A percentile compares a stretch with the other conserved stretches of the same genome.
These are phyloP conservation scores for Boehmeria nivea DNA, from an alignment of 306 rosid genomes.

Conservation along the genomic window DNA sequence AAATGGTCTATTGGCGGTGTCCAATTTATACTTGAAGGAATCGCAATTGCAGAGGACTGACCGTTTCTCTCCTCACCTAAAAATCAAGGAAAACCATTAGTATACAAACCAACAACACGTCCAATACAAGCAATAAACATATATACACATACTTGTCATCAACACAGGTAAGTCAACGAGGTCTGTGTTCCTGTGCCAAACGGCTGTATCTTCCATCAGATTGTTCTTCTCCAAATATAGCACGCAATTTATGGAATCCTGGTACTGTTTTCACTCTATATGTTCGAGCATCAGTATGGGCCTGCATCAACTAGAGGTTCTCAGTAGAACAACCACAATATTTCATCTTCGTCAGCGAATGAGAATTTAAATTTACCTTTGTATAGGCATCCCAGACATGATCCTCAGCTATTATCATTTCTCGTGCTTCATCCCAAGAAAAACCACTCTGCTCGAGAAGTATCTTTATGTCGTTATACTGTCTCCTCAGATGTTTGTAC, in stretches of 20 bases:
- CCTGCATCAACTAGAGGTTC: slow-evolving; percentile 44
- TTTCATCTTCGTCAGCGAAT: slow-evolving; percentile 8
- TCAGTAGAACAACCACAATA: slow-evolving; percentile 19
- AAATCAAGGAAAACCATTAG: slow-evolving; percentile 24
- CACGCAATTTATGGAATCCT: slow-evolving; percentile 53
- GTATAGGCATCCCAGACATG: slow-evolving; percentile 61
- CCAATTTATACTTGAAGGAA: slow-evolving; percentile 42
- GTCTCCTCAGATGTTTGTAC: slow-evolving; percentile 59
- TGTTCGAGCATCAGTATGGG: slow-evolving; percentile 62
- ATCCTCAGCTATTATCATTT: slow-evolving; percentile 63
- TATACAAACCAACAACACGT: background rate
- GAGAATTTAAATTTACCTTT: slow-evolving; percentile 34
- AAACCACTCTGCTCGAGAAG: slow-evolving; percentile 56
- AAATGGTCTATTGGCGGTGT: slow-evolving; percentile 40
- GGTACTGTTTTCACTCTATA: slow-evolving; percentile 73
- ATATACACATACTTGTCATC: slow-evolving; percentile 29
- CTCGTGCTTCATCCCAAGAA: slow-evolving; percentile 68
- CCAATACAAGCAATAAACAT: background rate
- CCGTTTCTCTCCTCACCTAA: slow-evolving; percentile 38
- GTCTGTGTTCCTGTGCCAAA: slow-evolving; percentile 38
- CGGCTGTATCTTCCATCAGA: slow-evolving; percentile 50
- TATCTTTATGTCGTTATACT: slow-evolving; percentile 51
- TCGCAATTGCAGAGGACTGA: slow-evolving; percentile 13
- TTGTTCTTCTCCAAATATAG: slow-evolving; percentile 55
- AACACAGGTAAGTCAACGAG: slow-evolving; percentile 33